These are phyloP conservation scores for Diaporthe aspalathi DNA, from an alignment of 2,329 filamentous ascomycete species.

Conservation along the genomic window DNA sequence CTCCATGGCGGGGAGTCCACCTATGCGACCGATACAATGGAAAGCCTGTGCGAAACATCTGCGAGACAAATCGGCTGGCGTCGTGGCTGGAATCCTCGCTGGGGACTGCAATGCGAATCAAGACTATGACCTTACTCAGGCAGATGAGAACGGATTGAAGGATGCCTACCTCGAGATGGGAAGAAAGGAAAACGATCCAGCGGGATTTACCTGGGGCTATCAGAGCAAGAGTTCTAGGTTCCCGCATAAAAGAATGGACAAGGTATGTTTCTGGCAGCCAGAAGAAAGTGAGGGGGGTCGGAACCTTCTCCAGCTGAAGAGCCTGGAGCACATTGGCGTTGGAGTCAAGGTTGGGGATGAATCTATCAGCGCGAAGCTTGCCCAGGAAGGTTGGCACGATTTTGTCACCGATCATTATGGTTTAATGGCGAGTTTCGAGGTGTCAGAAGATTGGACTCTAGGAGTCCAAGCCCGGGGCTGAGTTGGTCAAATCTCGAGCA, in stretches of 20 bases:
- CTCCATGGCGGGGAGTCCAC: constrained; percentile 31
- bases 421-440: constrained; percentile 28
- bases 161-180: constrained; percentile 64
- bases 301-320: constrained; percentile 40
- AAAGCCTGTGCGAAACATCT: constrained; percentile 44
- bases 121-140: constrained; percentile 59
- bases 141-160: constrained; percentile 57
- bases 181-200: constrained; percentile 58
- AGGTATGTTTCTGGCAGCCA: constrained; percentile 53
- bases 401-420: constrained; percentile 36
- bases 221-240: constrained; percentile 57
- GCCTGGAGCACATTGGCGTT: constrained; percentile 58
- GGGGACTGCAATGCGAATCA: constrained; percentile 69
- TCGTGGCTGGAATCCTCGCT: constrained; percentile 58
- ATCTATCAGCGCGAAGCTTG: constrained; percentile 43
- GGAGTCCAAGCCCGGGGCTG: neutral
- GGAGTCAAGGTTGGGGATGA: constrained; percentile 54
- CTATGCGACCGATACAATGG: constrained; percentile 33
- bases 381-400: neutral
- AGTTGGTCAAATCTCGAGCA: neutral
- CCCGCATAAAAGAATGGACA: constrained; percentile 65
- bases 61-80: constrained; percentile 46
- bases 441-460: constrained; percentile 16
- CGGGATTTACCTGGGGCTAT: constrained; percentile 67
- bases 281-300: neutral